Percentiles rank a stretch among this genome's conserved stretches.
Evolutionary conservation across 805 yeast species (phyloP).

Genomic region (Saccharomycopsis vini): DNA sequence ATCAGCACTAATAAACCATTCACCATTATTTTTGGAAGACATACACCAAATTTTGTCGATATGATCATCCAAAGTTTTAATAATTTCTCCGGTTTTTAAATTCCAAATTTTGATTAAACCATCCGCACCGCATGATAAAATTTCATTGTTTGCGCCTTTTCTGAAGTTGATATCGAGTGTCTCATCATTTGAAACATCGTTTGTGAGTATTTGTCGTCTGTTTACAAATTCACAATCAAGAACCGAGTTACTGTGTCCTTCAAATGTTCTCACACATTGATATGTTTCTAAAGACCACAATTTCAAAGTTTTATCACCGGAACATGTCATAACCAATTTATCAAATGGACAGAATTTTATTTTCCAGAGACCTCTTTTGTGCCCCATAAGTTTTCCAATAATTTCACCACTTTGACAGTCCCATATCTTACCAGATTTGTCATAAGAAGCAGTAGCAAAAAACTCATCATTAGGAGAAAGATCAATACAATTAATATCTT

Average conservation of each 20-base stretch:
- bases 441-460: conserved; percentile 92
- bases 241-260: conserved; percentile 90
- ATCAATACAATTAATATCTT: conserved; percentile 85
- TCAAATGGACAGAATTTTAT: conserved; percentile 75
- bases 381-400: conserved; percentile 78
- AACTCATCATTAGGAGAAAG: conserved; percentile 83
- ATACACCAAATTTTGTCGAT: conserved; percentile 93
- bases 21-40: conserved; percentile 56
- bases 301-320: conserved; percentile 87
- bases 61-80: conserved; percentile 82
- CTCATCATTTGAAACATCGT: conserved; percentile 7
- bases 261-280: conserved; percentile 72
- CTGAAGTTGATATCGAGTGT: conserved; percentile 7
- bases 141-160: conserved; percentile 8
- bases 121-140: conserved; percentile 75
- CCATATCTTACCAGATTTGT: conserved; percentile 88
- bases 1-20: conserved; percentile 73
- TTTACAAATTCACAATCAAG: conserved; percentile 68
- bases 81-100: conserved; percentile 60
- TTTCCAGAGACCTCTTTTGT: conserved; percentile 93
- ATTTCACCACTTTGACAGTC: conserved; percentile 78
- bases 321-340: conserved; percentile 67
- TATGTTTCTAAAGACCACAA: conserved; percentile 81
- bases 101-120: conserved; percentile 93
- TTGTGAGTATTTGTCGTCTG: conserved; percentile 54